A percentile compares a stretch with the other conserved stretches of the same genome.
Conservation (phyloP, 768 basidiomycete genomes). For the Termitomyces sp. region DNA sequence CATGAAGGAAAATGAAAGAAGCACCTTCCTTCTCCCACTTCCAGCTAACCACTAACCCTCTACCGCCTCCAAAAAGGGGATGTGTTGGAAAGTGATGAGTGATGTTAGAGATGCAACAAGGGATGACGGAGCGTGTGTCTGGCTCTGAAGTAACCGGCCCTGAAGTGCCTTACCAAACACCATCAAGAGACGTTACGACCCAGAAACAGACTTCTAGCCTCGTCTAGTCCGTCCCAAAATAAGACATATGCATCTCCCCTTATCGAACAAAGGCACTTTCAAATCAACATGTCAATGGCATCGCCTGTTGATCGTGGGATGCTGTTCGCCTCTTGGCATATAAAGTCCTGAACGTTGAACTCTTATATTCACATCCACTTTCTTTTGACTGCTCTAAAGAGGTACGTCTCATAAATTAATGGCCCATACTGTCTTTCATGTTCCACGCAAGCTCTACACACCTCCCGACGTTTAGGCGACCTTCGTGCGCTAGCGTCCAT, state of each 20-base stretch:
- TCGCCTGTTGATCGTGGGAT: conserved; percentile 20
- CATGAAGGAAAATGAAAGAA: conserved; percentile 12
- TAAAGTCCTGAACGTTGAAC: not conserved
- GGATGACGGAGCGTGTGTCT: conserved; percentile 3
- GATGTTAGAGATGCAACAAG: conserved; percentile 17
- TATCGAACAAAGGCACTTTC: not conserved
- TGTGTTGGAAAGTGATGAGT: conserved; percentile 32
- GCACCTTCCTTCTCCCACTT: conserved; percentile 71
- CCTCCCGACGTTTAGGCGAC: conserved; percentile 51
- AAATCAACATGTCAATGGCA: conserved; percentile 7
- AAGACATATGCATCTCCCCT: not conserved
- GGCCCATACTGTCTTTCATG: not conserved
- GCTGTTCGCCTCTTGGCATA: not conserved
- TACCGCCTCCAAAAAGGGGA: conserved; percentile 56
- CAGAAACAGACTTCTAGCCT: not conserved
- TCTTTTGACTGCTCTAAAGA: conserved; percentile 1
- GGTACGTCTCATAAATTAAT: conserved; percentile 2
- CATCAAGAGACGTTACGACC: not conserved
- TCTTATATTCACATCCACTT: not conserved
- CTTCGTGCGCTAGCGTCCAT: conserved; percentile 61
- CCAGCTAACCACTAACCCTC: conserved; percentile 64
- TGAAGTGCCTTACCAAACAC: conserved; percentile 17
- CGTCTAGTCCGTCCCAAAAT: not conserved
- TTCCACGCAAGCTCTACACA: conserved; percentile 22
- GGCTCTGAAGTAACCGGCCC: conserved; percentile 20